Base-by-base conservation (phyloP, 2,329 filamentous ascomycete genomes). In the Escovopsis weberi region DNA sequence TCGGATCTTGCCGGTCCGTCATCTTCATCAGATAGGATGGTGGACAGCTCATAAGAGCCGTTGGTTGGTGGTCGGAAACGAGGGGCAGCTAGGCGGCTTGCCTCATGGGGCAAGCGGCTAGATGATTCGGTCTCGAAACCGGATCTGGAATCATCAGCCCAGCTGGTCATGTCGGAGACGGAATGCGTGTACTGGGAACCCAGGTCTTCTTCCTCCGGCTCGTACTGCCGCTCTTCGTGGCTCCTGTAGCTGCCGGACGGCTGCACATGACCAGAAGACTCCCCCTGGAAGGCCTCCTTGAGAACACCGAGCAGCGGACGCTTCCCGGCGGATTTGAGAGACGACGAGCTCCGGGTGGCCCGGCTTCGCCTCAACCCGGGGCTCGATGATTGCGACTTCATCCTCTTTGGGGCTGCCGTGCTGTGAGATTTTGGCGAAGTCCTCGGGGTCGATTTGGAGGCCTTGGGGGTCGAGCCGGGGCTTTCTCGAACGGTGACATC, bases 221-320 rank as follows among this genome's bases (percentile, higher is more conserved):
- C 51, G 15, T 55, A 46, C 9, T 50, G 53, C 4, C 61, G 59
- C 41, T 69, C 62, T 45, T 71, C 64, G 28, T 61, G 66, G 41
- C 66, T 70, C 33, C 69, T 65, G 45, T 74, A 74, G 26, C 65
- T 61, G 45, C 63, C 28, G 1, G 68, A 64, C 12, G 64, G 63
- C 5, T 67, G 59, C 18, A 61, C 60, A 45, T 69, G 63, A 9
- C 64, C 64, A 3, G 58, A 66, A 2, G 76, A 80, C 53, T 80
- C 75, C 28, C 77, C 77, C 34, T 69, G 69, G 51, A 81, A 80
- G 4, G 75, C 77, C 46, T 77, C 75, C 42, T 72, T 73, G 8
- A 81, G 58, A 38, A 69, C 68, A 35, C 78, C 76, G 19, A 76
- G 67, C 42, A 80, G 65, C 0, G 70, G 70, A 33, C 65, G 66